Percentiles rank a stretch among this genome's conserved stretches.
Evolutionary conservation across 2,329 filamentous ascomycete genomes (phyloP).

Genomic region (Claviceps capensis): DNA sequence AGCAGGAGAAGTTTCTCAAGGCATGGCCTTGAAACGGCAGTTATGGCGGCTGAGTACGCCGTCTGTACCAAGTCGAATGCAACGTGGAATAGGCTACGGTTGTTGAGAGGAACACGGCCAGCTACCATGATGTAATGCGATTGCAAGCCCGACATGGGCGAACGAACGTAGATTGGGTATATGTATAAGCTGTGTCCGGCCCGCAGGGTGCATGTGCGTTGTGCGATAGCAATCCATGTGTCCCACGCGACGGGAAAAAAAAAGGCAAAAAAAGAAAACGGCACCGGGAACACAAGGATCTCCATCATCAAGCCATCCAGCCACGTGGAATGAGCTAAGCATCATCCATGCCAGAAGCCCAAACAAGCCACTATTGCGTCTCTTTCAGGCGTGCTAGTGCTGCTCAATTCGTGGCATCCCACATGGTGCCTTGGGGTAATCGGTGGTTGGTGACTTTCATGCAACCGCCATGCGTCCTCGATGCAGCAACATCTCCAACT

Average conservation of each 20-base stretch:
- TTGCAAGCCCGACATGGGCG: no score
- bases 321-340: conserved; percentile 4
- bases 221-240: no score
- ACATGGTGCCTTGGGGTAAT: background rate
- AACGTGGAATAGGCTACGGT: no score
- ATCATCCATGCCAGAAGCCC: background rate
- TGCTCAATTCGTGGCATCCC: background rate
- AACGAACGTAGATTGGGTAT: no score
- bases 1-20: no score
- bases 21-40: background rate
- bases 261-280: no score
- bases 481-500: conserved; percentile 3
- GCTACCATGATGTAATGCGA: no score
- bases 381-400: background rate
- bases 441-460: background rate
- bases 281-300: no score
- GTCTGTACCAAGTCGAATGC: background rate
- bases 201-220: no score
- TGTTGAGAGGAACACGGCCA: no score
- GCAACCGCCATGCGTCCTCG: background rate
- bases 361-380: background rate
- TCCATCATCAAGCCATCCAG: background rate
- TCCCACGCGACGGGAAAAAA: no score
- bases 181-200: no score
- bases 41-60: background rate